Conservation (phyloP, 176 grass and related monocot genomes). For the Carex scoparia region DNA sequence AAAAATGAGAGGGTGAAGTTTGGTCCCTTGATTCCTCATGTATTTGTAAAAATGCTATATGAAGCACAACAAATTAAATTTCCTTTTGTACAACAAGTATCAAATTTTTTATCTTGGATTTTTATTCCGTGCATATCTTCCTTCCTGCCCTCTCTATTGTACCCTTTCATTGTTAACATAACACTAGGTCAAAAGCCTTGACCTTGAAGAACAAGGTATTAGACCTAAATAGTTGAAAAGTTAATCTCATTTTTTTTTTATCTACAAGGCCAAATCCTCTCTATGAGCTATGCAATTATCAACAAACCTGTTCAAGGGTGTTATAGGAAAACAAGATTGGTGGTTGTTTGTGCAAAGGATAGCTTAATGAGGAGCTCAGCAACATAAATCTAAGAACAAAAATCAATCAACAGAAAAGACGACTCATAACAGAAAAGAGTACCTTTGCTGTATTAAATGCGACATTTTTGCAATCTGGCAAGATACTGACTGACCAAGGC, state of each 20-base stretch:
- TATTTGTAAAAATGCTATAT: neutral
- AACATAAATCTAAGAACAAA: neutral
- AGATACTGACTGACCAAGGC: slow-evolving; percentile 95
- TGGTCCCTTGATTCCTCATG: no score
- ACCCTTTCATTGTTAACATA: neutral
- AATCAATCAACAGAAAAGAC: neutral
- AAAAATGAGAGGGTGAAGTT: no score
- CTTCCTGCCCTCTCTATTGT: neutral
- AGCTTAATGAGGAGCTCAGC: neutral
- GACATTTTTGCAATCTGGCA: slow-evolving; percentile 94
- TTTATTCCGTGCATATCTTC: neutral
- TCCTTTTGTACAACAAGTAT: neutral
- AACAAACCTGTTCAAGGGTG: neutral
- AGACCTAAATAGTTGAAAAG: neutral
- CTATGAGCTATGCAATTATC: neutral
- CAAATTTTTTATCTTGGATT: neutral
- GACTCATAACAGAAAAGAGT: neutral
- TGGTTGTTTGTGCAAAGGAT: neutral
- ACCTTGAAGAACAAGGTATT: neutral
- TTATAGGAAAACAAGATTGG: neutral
- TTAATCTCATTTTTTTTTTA: neutral
- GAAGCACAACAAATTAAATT: neutral
- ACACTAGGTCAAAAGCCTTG: neutral
- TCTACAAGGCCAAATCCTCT: neutral
- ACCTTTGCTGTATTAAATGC: slow-evolving; percentile 96